Percentiles rank a stretch among this genome's conserved stretches.
These are phyloP conservation scores for Mycena rosella DNA, from an alignment of 768 basidiomycete species.

Conservation along the genomic window DNA sequence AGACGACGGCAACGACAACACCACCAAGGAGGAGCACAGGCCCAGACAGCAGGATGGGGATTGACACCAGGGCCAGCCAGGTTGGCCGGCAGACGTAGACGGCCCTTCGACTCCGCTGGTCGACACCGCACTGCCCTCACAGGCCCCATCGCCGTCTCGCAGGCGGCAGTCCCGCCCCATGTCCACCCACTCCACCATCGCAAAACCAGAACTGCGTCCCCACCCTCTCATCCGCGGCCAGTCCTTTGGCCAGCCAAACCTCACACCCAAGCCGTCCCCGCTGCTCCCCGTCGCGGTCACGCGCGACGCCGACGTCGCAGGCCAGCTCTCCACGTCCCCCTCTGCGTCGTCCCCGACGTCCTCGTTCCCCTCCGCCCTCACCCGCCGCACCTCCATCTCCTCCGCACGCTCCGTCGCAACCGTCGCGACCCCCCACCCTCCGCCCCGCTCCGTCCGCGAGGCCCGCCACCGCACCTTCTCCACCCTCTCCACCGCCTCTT, in stretches of 20 bases:
- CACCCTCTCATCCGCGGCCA: conserved; percentile 85
- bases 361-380: conserved; percentile 39
- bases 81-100: too few relatives aligned
- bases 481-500: conserved; percentile 66
- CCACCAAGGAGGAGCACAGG: too few relatives aligned
- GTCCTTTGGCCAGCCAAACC: conserved; percentile 67
- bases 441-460: conserved; percentile 48
- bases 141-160: neutral
- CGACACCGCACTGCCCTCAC: neutral
- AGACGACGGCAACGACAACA: too few relatives aligned
- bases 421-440: conserved; percentile 50
- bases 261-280: conserved; percentile 61
- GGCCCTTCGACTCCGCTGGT: neutral
- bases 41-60: neutral
- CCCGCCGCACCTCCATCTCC: conserved; percentile 67
- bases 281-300: conserved; percentile 74
- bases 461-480: conserved; percentile 68
- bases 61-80: neutral
- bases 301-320: conserved; percentile 52
- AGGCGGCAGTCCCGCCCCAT: conserved; percentile 43
- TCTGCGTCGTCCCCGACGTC: conserved; percentile 53
- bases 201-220: conserved; percentile 60
- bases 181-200: conserved; percentile 32
- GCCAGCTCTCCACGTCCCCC: conserved; percentile 50
- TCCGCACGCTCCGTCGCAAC: conserved; percentile 72